Conservation (phyloP, 192 early-diverging fungal genomes). For the Backusella psychrophila region DNA sequence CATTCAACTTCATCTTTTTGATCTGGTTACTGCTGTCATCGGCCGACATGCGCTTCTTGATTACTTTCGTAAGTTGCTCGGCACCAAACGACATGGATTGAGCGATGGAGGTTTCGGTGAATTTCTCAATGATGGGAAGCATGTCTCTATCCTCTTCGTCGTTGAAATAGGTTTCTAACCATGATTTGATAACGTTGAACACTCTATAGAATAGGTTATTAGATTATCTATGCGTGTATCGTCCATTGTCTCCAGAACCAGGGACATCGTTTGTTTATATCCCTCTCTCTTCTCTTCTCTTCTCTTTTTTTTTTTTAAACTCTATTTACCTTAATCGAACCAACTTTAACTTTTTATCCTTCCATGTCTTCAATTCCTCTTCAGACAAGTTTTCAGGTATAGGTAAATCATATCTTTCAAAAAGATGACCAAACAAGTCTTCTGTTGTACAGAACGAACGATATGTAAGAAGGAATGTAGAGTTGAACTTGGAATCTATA, state of each 20-base stretch:
- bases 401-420: conserved; percentile 69
- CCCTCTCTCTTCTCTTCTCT: too few species aligned
- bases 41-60: conserved; percentile 28
- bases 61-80: conserved; percentile 24
- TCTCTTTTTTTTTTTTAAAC: neutral
- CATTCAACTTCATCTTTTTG: conserved; percentile 62
- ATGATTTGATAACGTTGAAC: conserved; percentile 89
- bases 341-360: conserved; percentile 81
- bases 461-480: conserved; percentile 89
- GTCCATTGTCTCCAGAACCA: too few species aligned
- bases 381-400: conserved; percentile 64
- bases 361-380: conserved; percentile 76
- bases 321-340: conserved; percentile 67
- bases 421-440: conserved; percentile 76
- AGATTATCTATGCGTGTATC: neutral
- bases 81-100: conserved; percentile 33
- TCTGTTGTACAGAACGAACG: conserved; percentile 83
- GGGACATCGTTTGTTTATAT: neutral
- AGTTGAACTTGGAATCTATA: conserved; percentile 74
- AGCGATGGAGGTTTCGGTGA: conserved; percentile 23
- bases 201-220: conserved; percentile 43
- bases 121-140: conserved; percentile 10
- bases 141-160: conserved; percentile 65
- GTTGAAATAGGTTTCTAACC: conserved; percentile 84
- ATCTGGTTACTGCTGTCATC: conserved; percentile 54